Evolutionary conservation across 805 yeast genomes (phyloP).

Genomic region (Saccharomyces jurei): DNA sequence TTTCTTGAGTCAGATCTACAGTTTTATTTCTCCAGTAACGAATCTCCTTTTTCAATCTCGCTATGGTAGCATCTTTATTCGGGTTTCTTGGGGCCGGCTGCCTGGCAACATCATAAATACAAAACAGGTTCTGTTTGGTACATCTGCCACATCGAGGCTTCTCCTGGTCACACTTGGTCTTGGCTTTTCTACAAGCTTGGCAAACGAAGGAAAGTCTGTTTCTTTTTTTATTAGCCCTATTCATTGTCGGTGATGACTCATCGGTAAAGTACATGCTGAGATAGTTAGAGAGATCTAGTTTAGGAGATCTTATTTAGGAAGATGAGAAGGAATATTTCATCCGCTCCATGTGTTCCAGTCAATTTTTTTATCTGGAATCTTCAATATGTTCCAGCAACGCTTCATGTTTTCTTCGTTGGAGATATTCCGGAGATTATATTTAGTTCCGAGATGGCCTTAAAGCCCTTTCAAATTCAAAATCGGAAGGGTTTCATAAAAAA

Average conservation of each 20-base stretch:
- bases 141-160: slow-evolving; percentile 29
- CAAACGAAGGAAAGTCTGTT: slow-evolving; percentile 31
- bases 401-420: not conserved
- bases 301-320: not conserved
- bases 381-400: slow-evolving; percentile 2
- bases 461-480: not conserved
- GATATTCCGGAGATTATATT: not conserved
- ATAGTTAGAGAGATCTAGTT: not conserved
- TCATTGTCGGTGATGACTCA: not conserved
- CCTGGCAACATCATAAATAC: slow-evolving; percentile 27
- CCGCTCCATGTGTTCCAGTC: not conserved
- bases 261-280: not conserved
- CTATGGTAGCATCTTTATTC: slow-evolving; percentile 26
- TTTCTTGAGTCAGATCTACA: slow-evolving; percentile 6
- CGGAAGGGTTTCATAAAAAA: not conserved
- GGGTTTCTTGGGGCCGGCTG: slow-evolving; percentile 28
- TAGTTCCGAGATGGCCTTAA: not conserved
- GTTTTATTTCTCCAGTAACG: slow-evolving; percentile 29
- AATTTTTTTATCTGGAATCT: not conserved
- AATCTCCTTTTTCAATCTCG: slow-evolving; percentile 25
- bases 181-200: slow-evolving; percentile 27
- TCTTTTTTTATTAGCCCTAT: slow-evolving; percentile 12
- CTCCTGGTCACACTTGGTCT: slow-evolving; percentile 29
- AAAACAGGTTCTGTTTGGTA: slow-evolving; percentile 17
- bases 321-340: not conserved